Evolutionary conservation across 345 rosid species (phyloP).

Genomic region (Murraya koenigii): DNA sequence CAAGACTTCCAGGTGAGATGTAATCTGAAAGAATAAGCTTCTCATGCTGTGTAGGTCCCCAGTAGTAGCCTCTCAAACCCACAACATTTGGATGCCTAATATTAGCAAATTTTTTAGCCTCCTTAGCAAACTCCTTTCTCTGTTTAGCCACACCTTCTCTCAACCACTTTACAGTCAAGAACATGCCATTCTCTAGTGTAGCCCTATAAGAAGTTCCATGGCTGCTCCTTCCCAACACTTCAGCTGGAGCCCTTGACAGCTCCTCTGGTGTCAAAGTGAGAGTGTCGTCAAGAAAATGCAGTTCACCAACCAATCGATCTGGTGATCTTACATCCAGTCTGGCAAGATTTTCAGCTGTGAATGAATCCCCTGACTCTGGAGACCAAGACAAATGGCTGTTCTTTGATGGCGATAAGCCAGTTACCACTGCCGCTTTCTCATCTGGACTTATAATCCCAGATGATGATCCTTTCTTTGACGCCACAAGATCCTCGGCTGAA

Average conservation of each 20-base stretch:
- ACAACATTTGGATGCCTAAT: conserved; percentile 98
- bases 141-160: conserved; percentile 98
- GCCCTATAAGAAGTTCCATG: conserved; percentile 98
- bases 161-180: conserved; percentile 94
- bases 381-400: conserved; percentile 82
- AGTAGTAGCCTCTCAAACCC: conserved; percentile 90
- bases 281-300: conserved; percentile 89
- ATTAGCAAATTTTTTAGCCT: conserved; percentile 91
- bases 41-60: conserved; percentile 99
- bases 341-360: conserved; percentile 67
- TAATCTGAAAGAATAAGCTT: conserved; percentile 96
- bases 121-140: conserved; percentile 94
- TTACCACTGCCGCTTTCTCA: conserved; percentile 58
- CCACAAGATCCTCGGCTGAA: conserved; percentile 81
- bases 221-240: conserved; percentile 96
- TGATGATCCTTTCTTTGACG: conserved; percentile 77
- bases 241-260: conserved; percentile 95
- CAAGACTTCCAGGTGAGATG: conserved; percentile 93
- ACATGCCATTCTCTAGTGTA: conserved; percentile 78
- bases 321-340: conserved; percentile 93
- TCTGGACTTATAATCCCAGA: conserved; percentile 78
- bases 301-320: conserved; percentile 83
- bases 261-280: conserved; percentile 88
- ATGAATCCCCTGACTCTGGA: conserved; percentile 92
- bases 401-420: conserved; percentile 91